Evolutionary conservation across 2,329 filamentous ascomycete genomes (phyloP), one percentile per base, ranked within the genome.

Genomic region (Neoscytalidium dimidiatum): DNA sequence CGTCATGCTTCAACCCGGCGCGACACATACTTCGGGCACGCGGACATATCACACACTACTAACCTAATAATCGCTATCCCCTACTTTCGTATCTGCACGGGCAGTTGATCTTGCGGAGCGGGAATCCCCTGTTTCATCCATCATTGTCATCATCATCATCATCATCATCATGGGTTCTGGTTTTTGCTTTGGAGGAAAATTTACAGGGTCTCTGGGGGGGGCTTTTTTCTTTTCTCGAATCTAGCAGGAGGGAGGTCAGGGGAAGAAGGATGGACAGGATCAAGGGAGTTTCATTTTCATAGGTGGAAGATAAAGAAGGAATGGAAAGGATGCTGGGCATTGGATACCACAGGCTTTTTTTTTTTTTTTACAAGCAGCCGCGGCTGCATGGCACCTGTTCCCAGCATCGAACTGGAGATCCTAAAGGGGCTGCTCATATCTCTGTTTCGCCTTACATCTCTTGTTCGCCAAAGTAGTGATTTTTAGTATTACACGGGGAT

Each of bases 321-420:
- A 41, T 29, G 44, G 44, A 62, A 62, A 49, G 28, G 58, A 38
- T 62, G 58, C 58, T 41, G 58, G 58, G 29, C 21, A 62, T 38
- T 51, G 58, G 58, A 62, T 62, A 62, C 46, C 56, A 60, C 23
- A 29, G 56, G 41, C 41, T 60, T 60, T 60, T 46, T 41, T 46
- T 48, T 23, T 46, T 26, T 8, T 17, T 13, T 31, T 23, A 14
- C 17, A 51, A 41, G 46, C 41, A 60, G 56, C 38, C 41, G 46
- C 56, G 38, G 28, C 56, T 23, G 41, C 56, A 46, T 46, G 56
- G 28, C 56, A 60, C 26, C 28, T 26, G 56, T 26, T n/a, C 56
- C 23, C 49, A 33, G 28, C 28, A 35, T 52, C 29, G 11, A 9
- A 60, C 52, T 41, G 52, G 38, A 44, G 43, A 26, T 31, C 41